Evolutionary conservation across 768 basidiomycete genomes (phyloP).

Genomic region (Lanmaoa pseudosensibilis): DNA sequence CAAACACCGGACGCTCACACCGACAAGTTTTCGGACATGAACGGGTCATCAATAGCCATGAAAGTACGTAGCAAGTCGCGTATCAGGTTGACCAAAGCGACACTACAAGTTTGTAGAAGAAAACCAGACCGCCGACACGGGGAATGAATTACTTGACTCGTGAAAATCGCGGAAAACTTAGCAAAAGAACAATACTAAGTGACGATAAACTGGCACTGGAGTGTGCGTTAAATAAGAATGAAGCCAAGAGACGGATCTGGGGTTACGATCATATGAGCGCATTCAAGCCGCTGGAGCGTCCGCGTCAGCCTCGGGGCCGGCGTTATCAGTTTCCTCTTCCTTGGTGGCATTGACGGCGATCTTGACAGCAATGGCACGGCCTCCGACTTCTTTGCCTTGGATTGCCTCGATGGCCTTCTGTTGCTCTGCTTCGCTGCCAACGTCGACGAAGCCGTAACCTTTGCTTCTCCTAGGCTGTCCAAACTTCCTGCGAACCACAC

Average conservation of each 20-base stretch:
- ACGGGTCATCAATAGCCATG: slow-evolving; percentile 30
- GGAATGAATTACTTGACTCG: slow-evolving; percentile 30
- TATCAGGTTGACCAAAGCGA: slow-evolving; percentile 29
- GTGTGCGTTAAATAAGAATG: slow-evolving; percentile 29
- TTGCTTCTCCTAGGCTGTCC: slow-evolving; percentile 87
- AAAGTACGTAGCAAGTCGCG: slow-evolving; percentile 31
- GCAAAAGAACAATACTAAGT: slow-evolving; percentile 36
- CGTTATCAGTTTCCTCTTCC: slow-evolving; percentile 52
- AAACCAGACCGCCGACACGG: slow-evolving; percentile 45
- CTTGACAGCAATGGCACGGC: slow-evolving; percentile 88
- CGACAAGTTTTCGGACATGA: slow-evolving; percentile 11
- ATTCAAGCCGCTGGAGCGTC: slow-evolving; percentile 27
- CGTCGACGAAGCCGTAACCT: slow-evolving; percentile 98
- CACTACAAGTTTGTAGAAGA: slow-evolving; percentile 32
- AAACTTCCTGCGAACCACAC: slow-evolving; percentile 84
- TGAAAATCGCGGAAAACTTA: slow-evolving; percentile 41
- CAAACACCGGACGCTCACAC: slow-evolving; percentile 23
- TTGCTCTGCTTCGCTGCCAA: slow-evolving; percentile 86
- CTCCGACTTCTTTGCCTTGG: slow-evolving; percentile 85
- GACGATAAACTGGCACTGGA: slow-evolving; percentile 26
- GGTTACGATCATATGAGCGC: slow-evolving; percentile 12
- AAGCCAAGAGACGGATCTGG: slow-evolving; percentile 28
- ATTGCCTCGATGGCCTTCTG: slow-evolving; percentile 85
- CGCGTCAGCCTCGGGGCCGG: slow-evolving; percentile 30
- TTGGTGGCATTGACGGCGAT: slow-evolving; percentile 85